phyloP scores from a whole-genome alignment of 2,329 filamentous ascomycete species.

The Paecilomyces sp. region DNA sequence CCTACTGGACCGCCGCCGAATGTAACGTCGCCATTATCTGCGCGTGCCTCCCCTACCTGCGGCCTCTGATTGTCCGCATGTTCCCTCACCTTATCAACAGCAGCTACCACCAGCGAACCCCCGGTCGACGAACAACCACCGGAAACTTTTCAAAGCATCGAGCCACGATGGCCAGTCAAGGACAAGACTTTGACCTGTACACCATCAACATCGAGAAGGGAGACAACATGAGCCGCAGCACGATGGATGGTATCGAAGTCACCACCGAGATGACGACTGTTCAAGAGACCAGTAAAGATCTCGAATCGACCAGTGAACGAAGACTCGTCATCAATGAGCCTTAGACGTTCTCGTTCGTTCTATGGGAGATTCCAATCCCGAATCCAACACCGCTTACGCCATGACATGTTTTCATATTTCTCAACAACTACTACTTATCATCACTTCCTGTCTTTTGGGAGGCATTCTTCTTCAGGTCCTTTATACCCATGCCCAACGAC shows the following conservation, averaged over 20 bases:
- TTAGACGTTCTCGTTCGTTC: neutral
- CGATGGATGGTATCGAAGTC: slow-evolving; percentile 21
- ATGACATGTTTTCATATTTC: neutral
- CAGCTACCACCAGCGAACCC: slow-evolving; percentile 17
- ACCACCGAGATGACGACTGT: slow-evolving; percentile 20
- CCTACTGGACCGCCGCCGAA: slow-evolving; percentile 39
- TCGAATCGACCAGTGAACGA: slow-evolving; percentile 14
- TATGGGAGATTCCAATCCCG: neutral
- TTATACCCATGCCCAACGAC: neutral
- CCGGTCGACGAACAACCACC: slow-evolving; percentile 7
- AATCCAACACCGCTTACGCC: neutral
- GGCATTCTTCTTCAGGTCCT: neutral
- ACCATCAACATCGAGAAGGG: slow-evolving; percentile 20
- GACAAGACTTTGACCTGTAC: slow-evolving; percentile 21
- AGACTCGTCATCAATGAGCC: slow-evolving; percentile 13
- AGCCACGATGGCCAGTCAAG: slow-evolving; percentile 11
- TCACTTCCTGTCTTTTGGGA: slow-evolving; percentile 5
- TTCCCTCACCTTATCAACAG: slow-evolving; percentile 28
- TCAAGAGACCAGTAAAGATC: slow-evolving; percentile 13
- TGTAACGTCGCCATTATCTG: slow-evolving; percentile 37
- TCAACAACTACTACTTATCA: neutral
- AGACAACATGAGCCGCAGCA: slow-evolving; percentile 5
- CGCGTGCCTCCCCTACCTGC: slow-evolving; percentile 33
- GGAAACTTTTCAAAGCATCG: neutral
- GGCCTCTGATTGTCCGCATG: slow-evolving; percentile 30